Conservation (phyloP, 495 filamentous ascomycete genomes). For the Penicillium verhagenii region DNA sequence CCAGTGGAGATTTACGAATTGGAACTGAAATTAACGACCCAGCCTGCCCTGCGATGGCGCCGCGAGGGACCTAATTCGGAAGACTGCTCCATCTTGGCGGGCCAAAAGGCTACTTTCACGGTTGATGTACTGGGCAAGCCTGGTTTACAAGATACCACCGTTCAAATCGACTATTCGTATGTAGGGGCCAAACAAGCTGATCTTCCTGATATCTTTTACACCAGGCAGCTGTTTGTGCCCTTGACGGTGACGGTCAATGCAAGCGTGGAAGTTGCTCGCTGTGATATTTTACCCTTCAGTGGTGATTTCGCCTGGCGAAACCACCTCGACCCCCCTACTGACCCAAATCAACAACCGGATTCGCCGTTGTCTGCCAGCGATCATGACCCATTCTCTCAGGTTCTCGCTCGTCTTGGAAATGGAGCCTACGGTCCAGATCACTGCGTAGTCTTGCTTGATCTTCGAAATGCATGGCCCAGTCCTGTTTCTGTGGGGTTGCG, state of each 20-base stretch:
- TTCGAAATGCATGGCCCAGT: slow-evolving; percentile 85
- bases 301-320: slow-evolving; percentile 56
- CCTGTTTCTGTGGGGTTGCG: slow-evolving; percentile 58
- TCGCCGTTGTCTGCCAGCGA: slow-evolving; percentile 20
- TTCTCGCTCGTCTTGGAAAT: slow-evolving; percentile 41
- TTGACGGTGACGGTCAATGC: slow-evolving; percentile 90
- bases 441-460: slow-evolving; percentile 77
- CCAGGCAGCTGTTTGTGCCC: slow-evolving; percentile 76
- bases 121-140: slow-evolving; percentile 84
- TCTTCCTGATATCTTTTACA: slow-evolving; percentile 74
- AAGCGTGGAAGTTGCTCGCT: slow-evolving; percentile 73
- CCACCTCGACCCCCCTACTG: slow-evolving; percentile 16
- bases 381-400: slow-evolving; percentile 36
- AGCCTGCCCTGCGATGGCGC: slow-evolving; percentile 68
- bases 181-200: slow-evolving; percentile 63
- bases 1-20: slow-evolving; percentile 80
- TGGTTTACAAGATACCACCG: slow-evolving; percentile 73
- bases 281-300: slow-evolving; percentile 74
- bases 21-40: slow-evolving; percentile 70
- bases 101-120: slow-evolving; percentile 69
- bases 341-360: slow-evolving; percentile 9
- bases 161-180: slow-evolving; percentile 80
- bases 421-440: slow-evolving; percentile 56
- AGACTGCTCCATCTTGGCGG: slow-evolving; percentile 61
- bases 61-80: slow-evolving; percentile 48